Evolutionary conservation across 2,329 filamentous ascomycete genomes (phyloP).

Genomic region (Botrytis tulipae): DNA sequence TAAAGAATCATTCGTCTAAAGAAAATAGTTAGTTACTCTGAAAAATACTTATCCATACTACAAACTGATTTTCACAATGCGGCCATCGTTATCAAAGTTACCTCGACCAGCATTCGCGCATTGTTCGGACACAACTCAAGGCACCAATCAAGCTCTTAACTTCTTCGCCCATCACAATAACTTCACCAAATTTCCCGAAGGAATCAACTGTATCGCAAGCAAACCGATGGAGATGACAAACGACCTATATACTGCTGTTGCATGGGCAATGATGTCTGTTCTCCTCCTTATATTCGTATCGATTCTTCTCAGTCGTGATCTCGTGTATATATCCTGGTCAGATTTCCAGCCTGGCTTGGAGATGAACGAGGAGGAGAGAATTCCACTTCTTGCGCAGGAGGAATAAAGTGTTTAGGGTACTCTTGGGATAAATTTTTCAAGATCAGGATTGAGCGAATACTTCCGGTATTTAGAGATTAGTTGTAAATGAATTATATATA

Average conservation of each 20-base stretch:
- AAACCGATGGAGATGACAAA: not conserved
- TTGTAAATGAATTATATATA: not conserved
- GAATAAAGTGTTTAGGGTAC: not conserved
- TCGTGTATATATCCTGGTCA: accelerated
- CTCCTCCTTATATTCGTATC: not conserved
- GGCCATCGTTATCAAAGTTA: not conserved
- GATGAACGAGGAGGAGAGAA: not conserved
- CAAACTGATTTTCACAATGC: not conserved
- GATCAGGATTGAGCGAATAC: not conserved
- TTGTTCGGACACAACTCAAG: not conserved
- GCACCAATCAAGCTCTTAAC: not conserved
- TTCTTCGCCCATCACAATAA: not conserved
- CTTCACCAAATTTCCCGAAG: not conserved
- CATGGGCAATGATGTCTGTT: not conserved
- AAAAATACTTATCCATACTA: not conserved
- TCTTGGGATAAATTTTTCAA: not conserved
- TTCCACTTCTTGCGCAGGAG: not conserved
- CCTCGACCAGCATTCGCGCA: not conserved
- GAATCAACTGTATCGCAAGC: not conserved
- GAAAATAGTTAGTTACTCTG: not conserved
- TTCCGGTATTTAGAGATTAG: not conserved
- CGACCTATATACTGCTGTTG: not conserved
- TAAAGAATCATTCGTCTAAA: not conserved
- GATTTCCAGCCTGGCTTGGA: accelerated
- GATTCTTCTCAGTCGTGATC: not conserved